These are phyloP conservation scores for Citeromyces hawaiiensis DNA, from an alignment of 1,139 yeast genomes.

Conservation along the genomic window DNA sequence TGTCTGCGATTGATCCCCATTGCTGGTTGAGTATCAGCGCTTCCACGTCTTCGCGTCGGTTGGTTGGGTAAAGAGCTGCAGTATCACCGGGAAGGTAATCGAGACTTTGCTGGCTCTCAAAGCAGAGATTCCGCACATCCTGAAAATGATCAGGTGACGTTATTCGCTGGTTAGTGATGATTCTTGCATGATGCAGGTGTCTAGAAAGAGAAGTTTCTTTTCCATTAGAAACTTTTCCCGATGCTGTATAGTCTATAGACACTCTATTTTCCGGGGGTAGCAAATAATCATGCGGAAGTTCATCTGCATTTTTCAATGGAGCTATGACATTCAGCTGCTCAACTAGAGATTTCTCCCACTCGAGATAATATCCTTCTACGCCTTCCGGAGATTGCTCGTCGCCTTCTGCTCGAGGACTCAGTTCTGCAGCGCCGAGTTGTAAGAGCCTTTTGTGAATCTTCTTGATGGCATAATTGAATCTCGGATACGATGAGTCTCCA, in stretches of 20 bases:
- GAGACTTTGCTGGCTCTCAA: conserved; percentile 18
- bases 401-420: conserved; percentile 70
- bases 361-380: conserved; percentile 60
- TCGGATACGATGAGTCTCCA: conserved; percentile 90
- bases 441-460: conserved; percentile 65
- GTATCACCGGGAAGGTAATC: conserved; percentile 70
- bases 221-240: conserved; percentile 16
- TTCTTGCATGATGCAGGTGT: conserved; percentile 3
- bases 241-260: background rate
- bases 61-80: conserved; percentile 61
- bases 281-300: conserved; percentile 24
- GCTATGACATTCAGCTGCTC: conserved; percentile 23
- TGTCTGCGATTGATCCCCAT: conserved; percentile 63
- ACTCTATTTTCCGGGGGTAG: conserved; percentile 26
- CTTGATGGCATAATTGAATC: conserved; percentile 74
- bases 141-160: conserved; percentile 72
- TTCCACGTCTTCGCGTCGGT: conserved; percentile 52
- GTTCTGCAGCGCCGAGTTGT: conserved; percentile 73
- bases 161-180: conserved; percentile 34
- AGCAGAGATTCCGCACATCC: conserved; percentile 61
- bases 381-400: conserved; percentile 82
- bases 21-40: conserved; percentile 54
- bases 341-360: conserved; percentile 53
- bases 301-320: conserved; percentile 21
- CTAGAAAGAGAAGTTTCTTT: conserved; percentile 12